phyloP scores from a whole-genome alignment of 768 basidiomycete genomes.

The Tubosaeta sp. region DNA sequence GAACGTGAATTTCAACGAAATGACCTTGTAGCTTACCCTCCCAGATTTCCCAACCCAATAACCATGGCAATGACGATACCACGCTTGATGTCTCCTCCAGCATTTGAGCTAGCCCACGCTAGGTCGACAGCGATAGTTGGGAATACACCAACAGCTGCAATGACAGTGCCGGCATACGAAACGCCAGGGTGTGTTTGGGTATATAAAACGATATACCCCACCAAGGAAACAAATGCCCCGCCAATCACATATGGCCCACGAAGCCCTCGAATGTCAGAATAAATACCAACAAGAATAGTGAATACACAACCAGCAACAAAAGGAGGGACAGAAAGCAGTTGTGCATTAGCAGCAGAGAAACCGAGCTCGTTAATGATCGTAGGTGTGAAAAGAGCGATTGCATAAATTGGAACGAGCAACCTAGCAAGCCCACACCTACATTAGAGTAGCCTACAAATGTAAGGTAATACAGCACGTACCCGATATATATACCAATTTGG shows the following conservation, averaged over 20 bases:
- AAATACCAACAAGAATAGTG: constrained; percentile 39
- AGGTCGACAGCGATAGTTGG: constrained; percentile 46
- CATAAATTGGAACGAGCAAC: constrained; percentile 43
- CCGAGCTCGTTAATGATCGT: constrained; percentile 49
- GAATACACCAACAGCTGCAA: constrained; percentile 51
- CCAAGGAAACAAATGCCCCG: constrained; percentile 38
- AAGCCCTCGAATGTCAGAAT: constrained; percentile 39
- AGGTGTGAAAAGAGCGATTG: constrained; percentile 48
- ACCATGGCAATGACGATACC: constrained; percentile 52
- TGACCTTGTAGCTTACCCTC: constrained; percentile 37
- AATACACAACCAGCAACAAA: constrained; percentile 44
- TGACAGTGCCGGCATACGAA: constrained; percentile 44
- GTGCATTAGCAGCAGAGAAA: constrained; percentile 47
- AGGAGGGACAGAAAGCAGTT: constrained; percentile 47
- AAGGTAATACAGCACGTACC: constrained; percentile 25
- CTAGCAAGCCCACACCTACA: constrained; percentile 18
- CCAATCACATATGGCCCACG: constrained; percentile 49
- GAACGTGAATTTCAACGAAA: neutral
- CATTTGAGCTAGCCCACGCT: constrained; percentile 54
- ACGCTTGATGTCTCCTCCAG: constrained; percentile 52
- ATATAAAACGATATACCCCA: constrained; percentile 51
- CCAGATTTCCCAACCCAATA: constrained; percentile 52
- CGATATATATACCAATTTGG: constrained; percentile 37
- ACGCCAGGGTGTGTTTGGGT: constrained; percentile 18
- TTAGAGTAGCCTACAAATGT: neutral